Conservation (phyloP, 345 rosid species). For the Conringia planisiliqua region DNA sequence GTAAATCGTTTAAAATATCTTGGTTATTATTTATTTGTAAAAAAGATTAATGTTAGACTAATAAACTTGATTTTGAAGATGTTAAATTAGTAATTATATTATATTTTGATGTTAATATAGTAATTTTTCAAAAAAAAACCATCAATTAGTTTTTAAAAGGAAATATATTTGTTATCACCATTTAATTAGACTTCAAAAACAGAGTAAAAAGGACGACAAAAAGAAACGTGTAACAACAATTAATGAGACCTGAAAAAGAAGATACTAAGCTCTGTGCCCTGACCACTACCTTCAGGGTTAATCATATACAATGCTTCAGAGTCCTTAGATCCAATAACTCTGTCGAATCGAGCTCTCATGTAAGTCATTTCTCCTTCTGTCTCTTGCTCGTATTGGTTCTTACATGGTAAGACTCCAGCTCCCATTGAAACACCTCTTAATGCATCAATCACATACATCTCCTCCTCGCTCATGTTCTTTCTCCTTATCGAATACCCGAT, state of each 20-base stretch:
- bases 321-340: conserved; percentile 86
- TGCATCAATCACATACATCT: conserved; percentile 79
- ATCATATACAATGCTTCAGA: conserved; percentile 93
- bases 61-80: too few species aligned
- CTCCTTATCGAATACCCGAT: conserved; percentile 83
- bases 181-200: not conserved
- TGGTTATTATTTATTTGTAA: too few species aligned
- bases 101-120: too few species aligned
- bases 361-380: conserved; percentile 74
- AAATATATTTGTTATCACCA: not conserved
- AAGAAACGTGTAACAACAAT: not conserved
- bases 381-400: conserved; percentile 54
- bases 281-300: conserved; percentile 78
- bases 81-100: too few species aligned
- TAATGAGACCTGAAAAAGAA: conserved; percentile 76
- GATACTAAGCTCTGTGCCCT: conserved; percentile 85
- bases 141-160: not conserved
- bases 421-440: conserved; percentile 95
- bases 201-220: not conserved
- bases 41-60: too few species aligned
- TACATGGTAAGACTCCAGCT: conserved; percentile 85
- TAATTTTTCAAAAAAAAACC: too few species aligned
- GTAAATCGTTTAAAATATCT: too few species aligned
- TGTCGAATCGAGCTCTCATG: conserved; percentile 85
- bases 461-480: conserved; percentile 82